These are phyloP conservation scores for Camelina sativa DNA, from an alignment of 345 rosid species.

Conservation along the genomic window DNA sequence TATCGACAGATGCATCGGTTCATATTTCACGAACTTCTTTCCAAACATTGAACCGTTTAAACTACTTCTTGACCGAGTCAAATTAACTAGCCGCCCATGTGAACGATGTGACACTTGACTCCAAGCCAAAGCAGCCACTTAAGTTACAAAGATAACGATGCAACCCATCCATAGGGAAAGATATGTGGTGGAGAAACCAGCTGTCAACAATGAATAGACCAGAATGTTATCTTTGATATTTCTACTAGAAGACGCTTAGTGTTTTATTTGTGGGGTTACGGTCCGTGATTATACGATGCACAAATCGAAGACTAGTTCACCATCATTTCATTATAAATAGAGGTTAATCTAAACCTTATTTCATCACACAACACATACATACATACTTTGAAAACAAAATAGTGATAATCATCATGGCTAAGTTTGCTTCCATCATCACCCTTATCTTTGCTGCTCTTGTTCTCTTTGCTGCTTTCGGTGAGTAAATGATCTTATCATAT, in stretches of 20 bases:
- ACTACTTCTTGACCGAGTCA: neutral
- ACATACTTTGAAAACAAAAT: neutral
- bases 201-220: neutral
- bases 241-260: neutral
- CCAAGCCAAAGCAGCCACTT: no score
- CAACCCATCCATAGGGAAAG: neutral
- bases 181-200: constrained; percentile 8
- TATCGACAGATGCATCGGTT: constrained; percentile 7
- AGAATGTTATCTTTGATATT: neutral
- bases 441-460: no score
- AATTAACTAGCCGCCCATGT: neutral
- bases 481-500: neutral
- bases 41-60: neutral
- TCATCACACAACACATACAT: neutral
- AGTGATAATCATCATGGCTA: no score
- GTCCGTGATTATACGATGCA: no score
- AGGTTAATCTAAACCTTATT: neutral
- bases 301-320: neutral
- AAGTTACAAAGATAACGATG: neutral
- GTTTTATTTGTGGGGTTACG: neutral
- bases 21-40: neutral
- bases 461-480: no score
- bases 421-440: no score
- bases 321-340: constrained; percentile 17
- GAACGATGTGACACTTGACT: no score